Conservation (phyloP, 371 early-diverging fungal species). For the Sporodiniella umbellata region DNA sequence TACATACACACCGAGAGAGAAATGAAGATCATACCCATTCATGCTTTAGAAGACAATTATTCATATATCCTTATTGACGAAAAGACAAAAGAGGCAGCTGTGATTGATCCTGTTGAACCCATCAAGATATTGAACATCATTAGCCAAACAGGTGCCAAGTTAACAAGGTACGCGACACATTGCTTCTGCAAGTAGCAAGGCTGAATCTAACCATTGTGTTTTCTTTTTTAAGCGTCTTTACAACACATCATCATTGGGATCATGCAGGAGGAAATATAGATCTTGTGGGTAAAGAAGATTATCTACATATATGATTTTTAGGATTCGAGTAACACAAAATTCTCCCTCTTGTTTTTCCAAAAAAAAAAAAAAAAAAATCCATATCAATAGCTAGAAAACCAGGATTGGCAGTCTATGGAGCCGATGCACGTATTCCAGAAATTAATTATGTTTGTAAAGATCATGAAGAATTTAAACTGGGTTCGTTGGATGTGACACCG, state of each 20-base stretch:
- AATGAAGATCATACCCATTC: constrained; percentile 37
- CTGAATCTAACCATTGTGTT: no score
- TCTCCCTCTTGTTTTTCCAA: no score
- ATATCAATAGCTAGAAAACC: constrained; percentile 49
- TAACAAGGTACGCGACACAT: constrained; percentile 37
- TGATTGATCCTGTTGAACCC: constrained; percentile 63
- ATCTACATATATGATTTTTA: background rate
- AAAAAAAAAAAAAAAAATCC: no score
- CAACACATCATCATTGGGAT: constrained; percentile 85
- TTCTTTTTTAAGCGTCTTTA: constrained; percentile 64
- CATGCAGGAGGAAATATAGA: constrained; percentile 79
- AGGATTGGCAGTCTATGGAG: constrained; percentile 78
- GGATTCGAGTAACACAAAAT: constrained; percentile 27
- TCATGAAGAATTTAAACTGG: constrained; percentile 74
- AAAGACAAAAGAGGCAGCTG: constrained; percentile 53
- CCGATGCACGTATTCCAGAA: constrained; percentile 83
- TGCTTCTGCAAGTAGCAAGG: no score
- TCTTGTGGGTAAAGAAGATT: constrained; percentile 16
- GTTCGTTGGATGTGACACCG: constrained; percentile 63
- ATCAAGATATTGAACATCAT: constrained; percentile 45
- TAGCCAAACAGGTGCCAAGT: constrained; percentile 45
- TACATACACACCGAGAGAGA: no score
- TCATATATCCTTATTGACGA: constrained; percentile 77
- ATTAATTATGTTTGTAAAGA: constrained; percentile 75
- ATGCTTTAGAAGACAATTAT: constrained; percentile 71